Conservation (phyloP, 202 grass and related monocot species). For the Digitaria exilis region DNA sequence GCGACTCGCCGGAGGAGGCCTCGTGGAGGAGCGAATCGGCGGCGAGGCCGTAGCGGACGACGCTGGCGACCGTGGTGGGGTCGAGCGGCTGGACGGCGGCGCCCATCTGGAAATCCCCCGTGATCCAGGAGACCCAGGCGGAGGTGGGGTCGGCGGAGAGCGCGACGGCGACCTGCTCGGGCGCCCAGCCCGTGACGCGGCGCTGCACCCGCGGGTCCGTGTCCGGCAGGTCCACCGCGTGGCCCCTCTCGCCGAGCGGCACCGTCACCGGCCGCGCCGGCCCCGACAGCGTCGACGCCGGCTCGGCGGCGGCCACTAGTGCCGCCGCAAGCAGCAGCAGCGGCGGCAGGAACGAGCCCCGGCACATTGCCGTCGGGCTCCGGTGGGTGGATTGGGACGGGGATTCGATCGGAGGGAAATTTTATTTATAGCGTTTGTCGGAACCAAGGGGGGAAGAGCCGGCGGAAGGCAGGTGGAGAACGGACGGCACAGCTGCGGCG, state of each 20-base stretch:
- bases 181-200: slow-evolving; percentile 55
- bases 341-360: background rate
- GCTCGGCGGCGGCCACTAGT: background rate
- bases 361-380: background rate
- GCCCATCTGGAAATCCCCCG: slow-evolving; percentile 78
- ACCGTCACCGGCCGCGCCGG: slow-evolving; percentile 59
- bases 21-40: slow-evolving; percentile 34
- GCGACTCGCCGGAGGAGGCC: slow-evolving; percentile 57
- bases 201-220: slow-evolving; percentile 66
- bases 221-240: slow-evolving; percentile 72
- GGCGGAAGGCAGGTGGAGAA: too few relatives aligned
- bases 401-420: background rate
- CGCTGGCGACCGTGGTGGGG: slow-evolving; percentile 46
- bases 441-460: background rate
- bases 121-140: slow-evolving; percentile 85
- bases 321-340: background rate
- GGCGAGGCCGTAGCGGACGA: slow-evolving; percentile 66
- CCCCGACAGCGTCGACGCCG: slow-evolving; percentile 56
- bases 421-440: slow-evolving; percentile 29
- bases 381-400: background rate
- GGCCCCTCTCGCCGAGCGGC: slow-evolving; percentile 46
- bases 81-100: slow-evolving; percentile 49
- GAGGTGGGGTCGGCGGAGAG: slow-evolving; percentile 63
- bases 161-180: slow-evolving; percentile 82
- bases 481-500: background rate